phyloP scores from a whole-genome alignment of 768 basidiomycete genomes.

The Rhodotorula toruloides region DNA sequence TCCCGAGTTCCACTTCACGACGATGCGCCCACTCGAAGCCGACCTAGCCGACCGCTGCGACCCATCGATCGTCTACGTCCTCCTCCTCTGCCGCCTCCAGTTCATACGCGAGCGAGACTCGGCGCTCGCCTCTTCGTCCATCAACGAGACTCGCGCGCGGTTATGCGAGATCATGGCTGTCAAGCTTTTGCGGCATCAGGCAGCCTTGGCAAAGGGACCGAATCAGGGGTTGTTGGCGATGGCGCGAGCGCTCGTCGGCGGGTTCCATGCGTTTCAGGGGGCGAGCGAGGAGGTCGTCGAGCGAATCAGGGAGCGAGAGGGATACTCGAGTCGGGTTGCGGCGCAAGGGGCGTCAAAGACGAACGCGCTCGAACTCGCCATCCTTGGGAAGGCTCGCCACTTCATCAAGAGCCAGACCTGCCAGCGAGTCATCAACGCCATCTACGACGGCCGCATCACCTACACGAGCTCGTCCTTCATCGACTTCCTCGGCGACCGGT shows the following conservation, averaged over 20 bases:
- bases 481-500: constrained; percentile 44
- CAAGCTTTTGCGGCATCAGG: constrained; percentile 30
- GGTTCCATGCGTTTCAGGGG: constrained; percentile 37
- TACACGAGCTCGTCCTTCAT: constrained; percentile 48
- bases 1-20: constrained; percentile 26
- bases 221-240: constrained; percentile 28
- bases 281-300: constrained; percentile 34
- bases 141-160: constrained; percentile 35
- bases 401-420: constrained; percentile 46
- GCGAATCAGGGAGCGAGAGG: constrained; percentile 44
- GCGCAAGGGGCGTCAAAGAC: constrained; percentile 26
- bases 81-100: constrained; percentile 35
- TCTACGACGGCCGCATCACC: constrained; percentile 48
- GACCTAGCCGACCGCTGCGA: constrained; percentile 8
- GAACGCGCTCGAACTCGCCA: constrained; percentile 35
- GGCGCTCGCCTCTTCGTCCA: constrained; percentile 20
- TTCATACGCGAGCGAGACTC: constrained; percentile 28
- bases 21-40: constrained; percentile 17
- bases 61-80: constrained; percentile 36
- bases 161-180: constrained; percentile 36
- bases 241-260: constrained; percentile 32
- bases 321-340: constrained; percentile 43
- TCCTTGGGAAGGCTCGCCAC: constrained; percentile 25
- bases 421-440: constrained; percentile 40
- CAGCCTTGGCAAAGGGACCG: neutral